phyloP scores from a whole-genome alignment of 345 rosid species.

The Bretschneidera sinensis region DNA sequence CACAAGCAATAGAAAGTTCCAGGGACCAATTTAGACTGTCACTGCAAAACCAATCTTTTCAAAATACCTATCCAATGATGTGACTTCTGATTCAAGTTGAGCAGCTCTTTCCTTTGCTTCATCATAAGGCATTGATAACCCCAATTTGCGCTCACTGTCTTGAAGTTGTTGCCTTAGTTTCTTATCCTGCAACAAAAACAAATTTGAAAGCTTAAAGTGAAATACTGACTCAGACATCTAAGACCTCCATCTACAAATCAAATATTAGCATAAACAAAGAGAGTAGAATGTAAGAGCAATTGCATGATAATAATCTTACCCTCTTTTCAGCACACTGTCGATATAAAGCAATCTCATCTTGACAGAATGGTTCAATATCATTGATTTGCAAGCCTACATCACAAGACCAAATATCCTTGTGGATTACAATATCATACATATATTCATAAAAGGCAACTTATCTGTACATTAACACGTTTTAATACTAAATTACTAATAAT shows the following conservation, averaged over 20 bases:
- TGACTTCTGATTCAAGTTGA: slow-evolving; percentile 81
- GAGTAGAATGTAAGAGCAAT: not conserved
- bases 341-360: slow-evolving; percentile 84
- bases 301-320: slow-evolving; percentile 32
- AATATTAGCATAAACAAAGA: not conserved
- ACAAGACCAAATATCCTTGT: not conserved
- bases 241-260: not conserved
- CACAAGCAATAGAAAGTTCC: not conserved
- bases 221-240: not conserved
- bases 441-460: not conserved
- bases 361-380: slow-evolving; percentile 90
- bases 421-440: not conserved
- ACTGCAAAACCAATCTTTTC: not conserved
- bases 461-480: not conserved
- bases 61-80: slow-evolving; percentile 74
- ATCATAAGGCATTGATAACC: slow-evolving; percentile 80
- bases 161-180: slow-evolving; percentile 70
- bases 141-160: slow-evolving; percentile 85
- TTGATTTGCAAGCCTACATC: slow-evolving; percentile 77
- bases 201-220: slow-evolving; percentile 10
- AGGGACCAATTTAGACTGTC: not conserved
- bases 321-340: slow-evolving; percentile 75
- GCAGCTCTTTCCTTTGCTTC: slow-evolving; percentile 63
- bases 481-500: no score
- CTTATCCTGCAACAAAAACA: slow-evolving; percentile 56